Base-by-base conservation (phyloP, 2,329 filamentous ascomycete genomes). In the Cytospora piceae region DNA sequence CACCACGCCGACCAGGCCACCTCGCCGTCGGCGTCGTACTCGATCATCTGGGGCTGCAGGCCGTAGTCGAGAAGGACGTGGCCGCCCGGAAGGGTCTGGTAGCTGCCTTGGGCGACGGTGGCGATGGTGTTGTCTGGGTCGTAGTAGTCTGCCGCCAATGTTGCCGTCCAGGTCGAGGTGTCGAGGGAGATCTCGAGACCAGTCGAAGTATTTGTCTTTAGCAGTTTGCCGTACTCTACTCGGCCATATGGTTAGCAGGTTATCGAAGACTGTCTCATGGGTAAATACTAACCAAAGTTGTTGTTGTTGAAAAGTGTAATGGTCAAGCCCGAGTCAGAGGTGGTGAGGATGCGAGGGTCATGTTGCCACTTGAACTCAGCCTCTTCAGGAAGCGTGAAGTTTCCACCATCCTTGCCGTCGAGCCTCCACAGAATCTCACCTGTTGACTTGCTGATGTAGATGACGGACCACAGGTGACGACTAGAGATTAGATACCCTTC, bases 401-500 rank as follows among this genome's bases (percentile, higher is more conserved):
- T 54, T 27, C 62, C 62, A 32, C 62, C 62, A 27, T 64, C 62
- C 3, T 34, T 57, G n/a, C 62, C 62, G 11, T 64, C 53, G 34
- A 54, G 79, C 17, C 39, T 54, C 84, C 84, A 87, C 39, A 84
- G 72, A 22, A 85, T 75, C 34, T 75, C 73, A 34, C 83, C 82
- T 7, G 81, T 79, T 3, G 74, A 74, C 22, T 78, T 76, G 54
- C 81, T 80, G 69, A 87, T 79, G 61, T 79, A 80, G 56, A 77
- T 78, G 17, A 85, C 74, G 22, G 78, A 77, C 70, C 79, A 80
- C 56, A 78, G 77, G 69, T 85, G 78, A 2, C 83, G 80, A 0
- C 80, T 77, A 0, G 83, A 86, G 39, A 87, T 76, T 20, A 86
- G 73, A 62, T 84, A 87, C 4, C 82, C 82, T 0, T 77, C 69